Conservation (phyloP, 1,284 basidiomycete species). For the Tremellales sp. region DNA sequence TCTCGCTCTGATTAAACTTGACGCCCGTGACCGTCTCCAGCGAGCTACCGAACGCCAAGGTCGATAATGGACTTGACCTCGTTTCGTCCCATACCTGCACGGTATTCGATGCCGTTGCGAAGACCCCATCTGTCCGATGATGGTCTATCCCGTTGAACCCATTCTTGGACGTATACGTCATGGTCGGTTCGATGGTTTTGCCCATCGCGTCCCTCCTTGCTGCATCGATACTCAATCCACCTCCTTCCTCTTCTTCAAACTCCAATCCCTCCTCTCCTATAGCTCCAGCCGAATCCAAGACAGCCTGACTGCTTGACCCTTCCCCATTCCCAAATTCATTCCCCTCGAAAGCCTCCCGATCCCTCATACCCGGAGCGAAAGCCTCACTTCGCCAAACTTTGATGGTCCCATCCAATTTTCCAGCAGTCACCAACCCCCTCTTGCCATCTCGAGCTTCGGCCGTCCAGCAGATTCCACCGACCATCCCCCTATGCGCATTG, state of each 20-base stretch:
- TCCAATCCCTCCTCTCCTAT: slow-evolving; percentile 36
- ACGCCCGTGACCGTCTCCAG: slow-evolving; percentile 83
- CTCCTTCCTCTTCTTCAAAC: slow-evolving; percentile 42
- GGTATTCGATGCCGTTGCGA: slow-evolving; percentile 87
- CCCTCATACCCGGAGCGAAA: slow-evolving; percentile 41
- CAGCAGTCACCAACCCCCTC: slow-evolving; percentile 78
- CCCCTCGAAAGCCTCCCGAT: slow-evolving; percentile 41
- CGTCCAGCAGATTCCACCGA: slow-evolving; percentile 61
- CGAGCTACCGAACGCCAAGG: slow-evolving; percentile 75
- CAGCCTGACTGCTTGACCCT: slow-evolving; percentile 21
- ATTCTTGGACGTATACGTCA: slow-evolving; percentile 72
- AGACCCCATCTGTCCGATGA: slow-evolving; percentile 77
- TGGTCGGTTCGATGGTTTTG: slow-evolving; percentile 56
- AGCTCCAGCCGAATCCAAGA: slow-evolving; percentile 40
- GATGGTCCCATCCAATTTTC: slow-evolving; percentile 76
- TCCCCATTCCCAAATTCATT: slow-evolving; percentile 37
- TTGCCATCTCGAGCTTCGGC: slow-evolving; percentile 50
- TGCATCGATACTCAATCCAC: slow-evolving; percentile 42
- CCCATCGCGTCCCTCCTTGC: slow-evolving; percentile 35
- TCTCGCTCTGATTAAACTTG: slow-evolving; percentile 89
- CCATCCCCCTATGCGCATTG: slow-evolving; percentile 86
- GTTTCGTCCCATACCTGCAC: slow-evolving; percentile 99
- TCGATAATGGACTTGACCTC: slow-evolving; percentile 71
- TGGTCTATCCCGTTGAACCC: slow-evolving; percentile 94
- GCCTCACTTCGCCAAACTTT: slow-evolving; percentile 74